Evolutionary conservation across 2,329 filamentous ascomycete species (phyloP).

Genomic region (Ceratocystis alfenasii): DNA sequence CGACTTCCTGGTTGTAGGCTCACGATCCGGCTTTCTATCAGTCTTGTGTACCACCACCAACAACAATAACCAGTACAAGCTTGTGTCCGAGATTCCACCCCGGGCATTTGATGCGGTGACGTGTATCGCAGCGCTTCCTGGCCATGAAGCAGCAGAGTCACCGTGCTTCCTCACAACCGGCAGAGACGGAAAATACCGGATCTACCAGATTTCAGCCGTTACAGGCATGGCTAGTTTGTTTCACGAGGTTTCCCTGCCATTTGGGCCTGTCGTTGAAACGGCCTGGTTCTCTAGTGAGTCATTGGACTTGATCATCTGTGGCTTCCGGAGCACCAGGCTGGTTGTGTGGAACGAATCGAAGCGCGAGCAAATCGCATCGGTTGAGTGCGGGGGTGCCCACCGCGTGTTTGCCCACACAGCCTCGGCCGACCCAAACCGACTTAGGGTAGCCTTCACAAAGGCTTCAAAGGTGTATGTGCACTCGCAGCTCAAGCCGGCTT

Average conservation of each 20-base stretch:
- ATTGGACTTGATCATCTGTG: conserved; percentile 57
- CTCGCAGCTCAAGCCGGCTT: conserved; percentile 30
- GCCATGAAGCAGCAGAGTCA: conserved; percentile 24
- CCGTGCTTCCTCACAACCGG: conserved; percentile 56
- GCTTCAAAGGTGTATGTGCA: conserved; percentile 43
- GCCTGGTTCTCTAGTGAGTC: conserved; percentile 43
- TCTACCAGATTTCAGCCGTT: conserved; percentile 38
- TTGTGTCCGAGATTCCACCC: conserved; percentile 18
- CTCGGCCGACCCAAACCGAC: conserved; percentile 22
- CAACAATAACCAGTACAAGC: conserved; percentile 12
- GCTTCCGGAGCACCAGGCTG: conserved; percentile 70
- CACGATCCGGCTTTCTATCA: conserved; percentile 40
- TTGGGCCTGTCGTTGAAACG: conserved; percentile 66
- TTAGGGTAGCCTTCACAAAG: conserved; percentile 63
- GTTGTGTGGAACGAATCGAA: conserved; percentile 67
- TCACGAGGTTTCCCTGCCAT: conserved; percentile 56
- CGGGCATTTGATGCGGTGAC: conserved; percentile 51
- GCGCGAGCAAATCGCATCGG: conserved; percentile 54
- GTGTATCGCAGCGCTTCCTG: conserved; percentile 42
- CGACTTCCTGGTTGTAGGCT: conserved; percentile 41
- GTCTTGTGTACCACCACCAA: conserved; percentile 26
- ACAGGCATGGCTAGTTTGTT: conserved; percentile 33
- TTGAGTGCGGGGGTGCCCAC: conserved; percentile 78
- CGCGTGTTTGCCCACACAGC: conserved; percentile 52
- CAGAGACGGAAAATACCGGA: conserved; percentile 63